Evolutionary conservation across 345 rosid species (phyloP).

Genomic region (Aurinia saxatilis): DNA sequence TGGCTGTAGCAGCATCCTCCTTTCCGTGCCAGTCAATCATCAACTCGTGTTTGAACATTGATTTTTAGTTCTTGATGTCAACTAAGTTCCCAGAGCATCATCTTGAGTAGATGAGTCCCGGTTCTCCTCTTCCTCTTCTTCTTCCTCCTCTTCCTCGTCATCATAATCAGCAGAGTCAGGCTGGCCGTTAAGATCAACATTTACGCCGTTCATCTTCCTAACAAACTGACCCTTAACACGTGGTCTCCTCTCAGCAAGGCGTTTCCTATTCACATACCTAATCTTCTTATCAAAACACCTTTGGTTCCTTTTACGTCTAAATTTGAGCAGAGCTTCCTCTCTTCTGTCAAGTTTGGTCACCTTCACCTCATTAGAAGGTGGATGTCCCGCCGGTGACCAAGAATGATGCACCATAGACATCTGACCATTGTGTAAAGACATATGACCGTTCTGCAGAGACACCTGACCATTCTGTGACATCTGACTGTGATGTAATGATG

Average conservation of each 20-base stretch:
- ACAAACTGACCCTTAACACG: constrained; percentile 98
- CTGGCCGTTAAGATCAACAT: constrained; percentile 81
- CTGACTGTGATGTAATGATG: constrained; percentile 63
- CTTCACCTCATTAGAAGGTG: constrained; percentile 44
- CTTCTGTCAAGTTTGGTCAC: constrained; percentile 65
- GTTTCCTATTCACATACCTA: constrained; percentile 83
- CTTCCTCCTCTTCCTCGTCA: constrained; percentile 68
- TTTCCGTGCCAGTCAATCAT: neutral
- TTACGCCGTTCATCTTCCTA: constrained; percentile 74
- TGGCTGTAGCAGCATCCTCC: constrained; percentile 11
- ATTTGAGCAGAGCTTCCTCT: constrained; percentile 86
- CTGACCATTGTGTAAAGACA: constrained; percentile 64
- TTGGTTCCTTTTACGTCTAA: constrained; percentile 89
- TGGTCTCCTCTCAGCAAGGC: constrained; percentile 95
- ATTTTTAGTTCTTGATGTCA: neutral
- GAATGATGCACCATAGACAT: constrained; percentile 46
- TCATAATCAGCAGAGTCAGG: constrained; percentile 60
- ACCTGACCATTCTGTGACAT: constrained; percentile 56
- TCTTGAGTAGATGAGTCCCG: constrained; percentile 62
- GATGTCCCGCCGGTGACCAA: constrained; percentile 57
- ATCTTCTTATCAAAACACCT: constrained; percentile 96
- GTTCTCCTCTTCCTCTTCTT: constrained; percentile 44
- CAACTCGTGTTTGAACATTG: constrained; percentile 1
- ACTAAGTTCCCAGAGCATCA: constrained; percentile 37
- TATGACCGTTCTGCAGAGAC: constrained; percentile 51